Conservation (phyloP, 2,329 filamentous ascomycete species). For the Aureobasidium leucospermi region DNA sequence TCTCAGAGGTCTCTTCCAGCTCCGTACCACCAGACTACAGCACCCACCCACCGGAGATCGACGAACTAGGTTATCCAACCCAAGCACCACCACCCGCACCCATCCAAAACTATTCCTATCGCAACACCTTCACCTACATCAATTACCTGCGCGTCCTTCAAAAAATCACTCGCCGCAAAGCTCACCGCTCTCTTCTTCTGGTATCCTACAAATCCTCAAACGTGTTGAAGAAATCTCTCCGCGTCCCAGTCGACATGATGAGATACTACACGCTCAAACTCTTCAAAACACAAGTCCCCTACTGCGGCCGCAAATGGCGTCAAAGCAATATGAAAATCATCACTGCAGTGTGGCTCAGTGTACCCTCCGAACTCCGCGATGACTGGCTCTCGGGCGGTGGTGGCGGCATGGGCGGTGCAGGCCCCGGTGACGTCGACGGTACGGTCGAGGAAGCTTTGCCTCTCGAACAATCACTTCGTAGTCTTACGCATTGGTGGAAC, state of each 20-base stretch:
- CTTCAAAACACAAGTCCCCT: slow-evolving; percentile 97
- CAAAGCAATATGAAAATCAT: slow-evolving; percentile 98
- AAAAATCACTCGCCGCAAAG: slow-evolving; percentile 93
- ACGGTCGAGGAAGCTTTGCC: slow-evolving; percentile 91
- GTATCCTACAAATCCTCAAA: slow-evolving; percentile 93
- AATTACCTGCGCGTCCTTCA: slow-evolving; percentile 95
- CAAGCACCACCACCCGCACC: slow-evolving; percentile 63
- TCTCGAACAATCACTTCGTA: slow-evolving; percentile 81
- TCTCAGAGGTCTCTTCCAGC: slow-evolving; percentile 27
- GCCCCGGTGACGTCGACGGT: slow-evolving; percentile 65
- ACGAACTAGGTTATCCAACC: slow-evolving; percentile 79
- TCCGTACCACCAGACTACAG: slow-evolving; percentile 27
- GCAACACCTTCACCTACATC: slow-evolving; percentile 91
- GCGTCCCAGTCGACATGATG: slow-evolving; percentile 79
- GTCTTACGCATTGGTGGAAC: slow-evolving; percentile 92
- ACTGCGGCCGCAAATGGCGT: slow-evolving; percentile 96
- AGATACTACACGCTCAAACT: slow-evolving; percentile 93
- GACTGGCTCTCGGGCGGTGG: slow-evolving; percentile 82
- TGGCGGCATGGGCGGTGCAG: slow-evolving; percentile 30
- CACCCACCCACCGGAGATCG: slow-evolving; percentile 53
- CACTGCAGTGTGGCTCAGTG: slow-evolving; percentile 91
- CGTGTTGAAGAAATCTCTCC: slow-evolving; percentile 84
- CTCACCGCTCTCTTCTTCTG: slow-evolving; percentile 85
- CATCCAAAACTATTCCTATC: slow-evolving; percentile 84
- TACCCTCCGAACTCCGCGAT: slow-evolving; percentile 82